Conservation (phyloP, 352 stramenopile species). For the Pythium scleroteichum region DNA sequence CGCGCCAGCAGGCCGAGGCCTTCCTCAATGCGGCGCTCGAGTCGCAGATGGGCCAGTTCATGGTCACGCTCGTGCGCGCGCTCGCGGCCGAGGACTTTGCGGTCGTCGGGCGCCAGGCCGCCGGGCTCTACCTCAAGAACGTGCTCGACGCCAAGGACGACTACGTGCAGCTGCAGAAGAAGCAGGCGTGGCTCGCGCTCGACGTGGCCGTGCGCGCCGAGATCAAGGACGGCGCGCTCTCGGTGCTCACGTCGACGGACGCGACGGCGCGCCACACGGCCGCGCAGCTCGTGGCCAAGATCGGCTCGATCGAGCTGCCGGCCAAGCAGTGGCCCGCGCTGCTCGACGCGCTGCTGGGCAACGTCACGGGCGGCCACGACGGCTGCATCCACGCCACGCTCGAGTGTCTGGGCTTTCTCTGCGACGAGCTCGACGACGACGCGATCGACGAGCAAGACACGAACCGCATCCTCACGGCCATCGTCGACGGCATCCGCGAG, state of each 20-base stretch:
- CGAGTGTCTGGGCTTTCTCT: constrained; percentile 84
- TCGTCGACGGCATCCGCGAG: constrained; percentile 94
- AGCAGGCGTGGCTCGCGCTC: constrained; percentile 77
- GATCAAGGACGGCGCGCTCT: constrained; percentile 77
- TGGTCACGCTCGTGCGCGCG: constrained; percentile 82
- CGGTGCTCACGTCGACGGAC: constrained; percentile 65
- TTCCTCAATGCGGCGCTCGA: constrained; percentile 80
- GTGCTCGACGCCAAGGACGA: constrained; percentile 86
- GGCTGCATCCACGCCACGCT: constrained; percentile 91
- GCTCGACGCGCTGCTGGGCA: constrained; percentile 90
- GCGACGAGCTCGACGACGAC: constrained; percentile 78
- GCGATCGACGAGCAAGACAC: constrained; percentile 83
- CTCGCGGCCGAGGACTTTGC: constrained; percentile 77
- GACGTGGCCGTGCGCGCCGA: constrained; percentile 62
- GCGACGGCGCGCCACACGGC: constrained; percentile 78
- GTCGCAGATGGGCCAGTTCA: constrained; percentile 81
- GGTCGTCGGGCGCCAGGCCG: constrained; percentile 71
- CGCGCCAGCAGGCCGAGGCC: constrained; percentile 83
- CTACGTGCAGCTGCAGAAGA: constrained; percentile 77
- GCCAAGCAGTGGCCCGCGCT: constrained; percentile 94
- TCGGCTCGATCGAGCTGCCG: constrained; percentile 94
- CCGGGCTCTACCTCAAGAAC: constrained; percentile 87
- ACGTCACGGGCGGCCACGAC: constrained; percentile 87
- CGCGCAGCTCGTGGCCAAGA: constrained; percentile 92
- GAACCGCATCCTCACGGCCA: constrained; percentile 96